Percentiles rank a stretch among this genome's conserved stretches.
Conservation (phyloP, 768 basidiomycete species). For the Dentipellis fragilis region DNA sequence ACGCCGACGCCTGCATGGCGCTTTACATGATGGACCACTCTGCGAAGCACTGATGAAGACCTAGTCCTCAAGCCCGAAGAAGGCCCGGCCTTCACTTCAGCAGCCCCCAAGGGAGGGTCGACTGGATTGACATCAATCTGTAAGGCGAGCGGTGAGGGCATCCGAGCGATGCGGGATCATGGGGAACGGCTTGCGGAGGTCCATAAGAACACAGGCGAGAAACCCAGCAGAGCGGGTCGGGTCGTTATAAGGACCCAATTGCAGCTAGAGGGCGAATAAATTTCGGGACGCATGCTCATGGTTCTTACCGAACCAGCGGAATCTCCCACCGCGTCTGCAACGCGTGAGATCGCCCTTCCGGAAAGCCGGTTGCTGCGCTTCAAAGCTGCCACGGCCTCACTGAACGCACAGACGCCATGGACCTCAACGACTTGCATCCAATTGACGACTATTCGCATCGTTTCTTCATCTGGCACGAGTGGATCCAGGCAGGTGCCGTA, state of each 20-base stretch:
- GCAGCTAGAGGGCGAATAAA: neutral
- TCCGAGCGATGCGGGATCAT: neutral
- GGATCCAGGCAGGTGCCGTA: slow-evolving; percentile 52
- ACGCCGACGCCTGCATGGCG: slow-evolving; percentile 77
- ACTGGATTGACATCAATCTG: neutral
- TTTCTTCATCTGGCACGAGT: slow-evolving; percentile 89
- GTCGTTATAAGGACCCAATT: neutral
- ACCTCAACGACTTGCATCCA: slow-evolving; percentile 59
- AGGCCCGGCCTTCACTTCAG: neutral
- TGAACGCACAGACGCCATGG: slow-evolving; percentile 24
- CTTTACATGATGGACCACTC: slow-evolving; percentile 33
- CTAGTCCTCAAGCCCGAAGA: neutral
- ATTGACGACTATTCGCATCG: slow-evolving; percentile 73
- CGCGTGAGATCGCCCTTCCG: neutral
- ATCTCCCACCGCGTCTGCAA: neutral
- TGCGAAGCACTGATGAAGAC: neutral
- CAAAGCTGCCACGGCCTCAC: neutral
- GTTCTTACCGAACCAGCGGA: neutral
- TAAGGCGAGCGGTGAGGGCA: slow-evolving; percentile 3
- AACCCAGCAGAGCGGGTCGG: neutral
- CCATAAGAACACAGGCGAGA: neutral
- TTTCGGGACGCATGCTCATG: neutral
- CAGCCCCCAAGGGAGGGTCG: slow-evolving; percentile 5
- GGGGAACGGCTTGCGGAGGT: neutral
- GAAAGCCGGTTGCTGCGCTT: neutral